Evolutionary conservation across 768 basidiomycete species (phyloP), one percentile per base, ranked within the genome.

Genomic region (Mycena epipterygia): DNA sequence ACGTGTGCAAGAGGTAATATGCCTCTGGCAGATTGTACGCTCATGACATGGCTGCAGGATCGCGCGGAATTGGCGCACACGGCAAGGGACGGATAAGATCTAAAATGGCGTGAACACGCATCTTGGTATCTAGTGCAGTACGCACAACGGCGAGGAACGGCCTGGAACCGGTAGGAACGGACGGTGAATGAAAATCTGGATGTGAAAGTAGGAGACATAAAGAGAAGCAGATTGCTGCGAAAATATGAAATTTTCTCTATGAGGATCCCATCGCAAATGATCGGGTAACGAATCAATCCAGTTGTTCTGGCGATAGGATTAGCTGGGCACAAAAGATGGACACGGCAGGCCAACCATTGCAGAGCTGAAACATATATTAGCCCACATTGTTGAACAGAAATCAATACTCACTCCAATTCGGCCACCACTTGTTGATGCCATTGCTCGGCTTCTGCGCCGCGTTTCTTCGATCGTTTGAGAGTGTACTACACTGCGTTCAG

Each of bases 31-130:
- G 81, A 77, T 21, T 79, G 74, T 1, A 76, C 76, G 60, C 85
- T 83, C 68, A 86, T 76, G 25, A 89, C 81, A 67, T 85, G 85
- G 25, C 78, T 76, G 29, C 81, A 71, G 19, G 74, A 68, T 32
- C 84, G 76, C 17, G 84, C 79, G 17, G 82, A 81, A 71, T 82
- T 83, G 41, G 82, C 81, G 75, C 84, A 85, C 37, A 85, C 84
- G 6, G 84, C 81, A 9, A 85, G 77, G 2, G 83, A 83, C 12
- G 84, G 80, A 37, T 83, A 76, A 2, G 76, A 37, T 56, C 72
- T 73, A 32, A n/a, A 23, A 5, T 6, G 25, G 23, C 7, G 42
- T 60, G 30, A 48, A 30, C 32, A 19, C 8, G 2, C 13, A 57
- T 13, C 33, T 21, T 14, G 30, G 5, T 2, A 3, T 39, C 30